Conservation (phyloP, 2,329 filamentous ascomycete species). For the Exophiala mesophila region DNA sequence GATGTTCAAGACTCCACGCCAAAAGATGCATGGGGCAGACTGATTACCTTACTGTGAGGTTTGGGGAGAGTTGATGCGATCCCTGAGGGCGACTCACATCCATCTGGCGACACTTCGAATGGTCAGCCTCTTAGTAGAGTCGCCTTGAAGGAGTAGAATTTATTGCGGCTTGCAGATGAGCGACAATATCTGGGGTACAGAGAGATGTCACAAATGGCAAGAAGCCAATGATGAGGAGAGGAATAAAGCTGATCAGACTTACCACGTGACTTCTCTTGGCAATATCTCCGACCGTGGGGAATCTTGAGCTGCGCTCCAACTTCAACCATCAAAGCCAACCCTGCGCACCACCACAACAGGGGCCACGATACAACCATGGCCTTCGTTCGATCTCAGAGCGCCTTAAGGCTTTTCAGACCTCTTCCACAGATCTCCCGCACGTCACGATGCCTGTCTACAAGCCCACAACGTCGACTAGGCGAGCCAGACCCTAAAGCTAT, state of each 20-base stretch:
- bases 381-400: conserved; percentile 54
- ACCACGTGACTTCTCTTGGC: neutral
- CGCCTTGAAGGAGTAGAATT: too few relatives aligned
- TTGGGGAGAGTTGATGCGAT: too few relatives aligned
- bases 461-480: conserved; percentile 37
- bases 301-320: conserved; percentile 6
- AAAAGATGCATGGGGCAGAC: too few relatives aligned
- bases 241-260: neutral
- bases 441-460: conserved; percentile 47
- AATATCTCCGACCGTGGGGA: neutral
- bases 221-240: neutral
- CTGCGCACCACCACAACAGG: neutral
- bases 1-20: too few relatives aligned
- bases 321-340: neutral
- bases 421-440: conserved; percentile 26
- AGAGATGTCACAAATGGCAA: too few relatives aligned
- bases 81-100: too few relatives aligned
- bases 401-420: conserved; percentile 28
- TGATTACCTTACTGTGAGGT: too few relatives aligned
- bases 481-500: conserved; percentile 39
- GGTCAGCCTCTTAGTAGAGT: too few relatives aligned
- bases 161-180: too few relatives aligned
- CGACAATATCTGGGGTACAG: too few relatives aligned
- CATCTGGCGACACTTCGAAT: too few relatives aligned
- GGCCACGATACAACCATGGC: conserved; percentile 53